Evolutionary conservation across 2,329 filamentous ascomycete species (phyloP).

Genomic region (Cordyceps farinosa): DNA sequence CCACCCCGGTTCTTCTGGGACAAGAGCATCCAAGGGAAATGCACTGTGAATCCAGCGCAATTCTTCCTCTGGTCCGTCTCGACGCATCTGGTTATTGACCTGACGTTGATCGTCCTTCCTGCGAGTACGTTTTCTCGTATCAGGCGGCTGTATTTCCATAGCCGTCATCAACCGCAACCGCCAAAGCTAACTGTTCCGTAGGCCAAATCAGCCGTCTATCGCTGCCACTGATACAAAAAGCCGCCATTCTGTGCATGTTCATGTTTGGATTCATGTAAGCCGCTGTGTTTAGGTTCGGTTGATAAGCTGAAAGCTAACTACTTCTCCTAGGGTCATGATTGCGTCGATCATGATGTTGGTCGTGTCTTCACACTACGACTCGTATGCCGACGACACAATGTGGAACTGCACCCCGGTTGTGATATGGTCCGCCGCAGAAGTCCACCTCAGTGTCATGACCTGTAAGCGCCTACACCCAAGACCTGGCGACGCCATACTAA

Average conservation of each 20-base stretch:
- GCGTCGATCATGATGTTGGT: slow-evolving; percentile 18
- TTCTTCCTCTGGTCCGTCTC: slow-evolving; percentile 19
- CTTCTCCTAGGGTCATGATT: slow-evolving; percentile 7
- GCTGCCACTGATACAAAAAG: slow-evolving; percentile 9
- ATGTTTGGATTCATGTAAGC: slow-evolving; percentile 18
- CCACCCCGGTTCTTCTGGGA: slow-evolving; percentile 15
- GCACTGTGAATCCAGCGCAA: slow-evolving; percentile 14
- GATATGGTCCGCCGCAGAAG: slow-evolving; percentile 13
- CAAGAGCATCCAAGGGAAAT: slow-evolving; percentile 14
- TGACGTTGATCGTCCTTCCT: slow-evolving; percentile 8
- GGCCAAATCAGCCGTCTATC: slow-evolving; percentile 13
- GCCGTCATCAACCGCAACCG: too few species aligned
- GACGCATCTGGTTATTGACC: slow-evolving; percentile 12
- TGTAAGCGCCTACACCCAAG: neutral
- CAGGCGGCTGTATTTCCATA: neutral
- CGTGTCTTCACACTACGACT: slow-evolving; percentile 15
- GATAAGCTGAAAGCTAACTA: neutral
- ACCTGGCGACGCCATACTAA: neutral
- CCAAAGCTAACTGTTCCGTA: neutral
- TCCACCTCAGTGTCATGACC: slow-evolving; percentile 17
- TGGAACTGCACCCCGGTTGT: slow-evolving; percentile 16
- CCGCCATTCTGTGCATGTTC: slow-evolving; percentile 14
- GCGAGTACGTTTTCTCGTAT: slow-evolving; percentile 2
- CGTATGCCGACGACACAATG: slow-evolving; percentile 15
- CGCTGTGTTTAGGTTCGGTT: neutral